phyloP scores from a whole-genome alignment of 2,329 filamentous ascomycete genomes.

The Nectriaceae sp. region DNA sequence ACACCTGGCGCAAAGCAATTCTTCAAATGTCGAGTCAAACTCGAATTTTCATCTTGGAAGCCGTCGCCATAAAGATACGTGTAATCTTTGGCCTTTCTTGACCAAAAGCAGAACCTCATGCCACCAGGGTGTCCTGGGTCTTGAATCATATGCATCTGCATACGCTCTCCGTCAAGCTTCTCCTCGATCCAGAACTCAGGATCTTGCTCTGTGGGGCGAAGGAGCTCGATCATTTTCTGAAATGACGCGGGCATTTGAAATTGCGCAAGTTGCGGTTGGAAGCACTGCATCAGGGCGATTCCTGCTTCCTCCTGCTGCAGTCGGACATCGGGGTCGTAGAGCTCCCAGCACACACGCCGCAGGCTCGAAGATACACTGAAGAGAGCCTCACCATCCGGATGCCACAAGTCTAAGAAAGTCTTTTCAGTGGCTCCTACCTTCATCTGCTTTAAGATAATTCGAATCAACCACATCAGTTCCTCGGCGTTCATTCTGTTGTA shows the following conservation, averaged over 20 bases:
- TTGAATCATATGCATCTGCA: slow-evolving; percentile 90
- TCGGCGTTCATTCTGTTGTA: slow-evolving; percentile 91
- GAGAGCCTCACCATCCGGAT: slow-evolving; percentile 72
- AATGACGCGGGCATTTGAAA: slow-evolving; percentile 82
- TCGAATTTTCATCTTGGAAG: slow-evolving; percentile 71
- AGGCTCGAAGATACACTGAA: slow-evolving; percentile 93
- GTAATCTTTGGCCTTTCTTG: slow-evolving; percentile 93
- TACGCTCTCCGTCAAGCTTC: slow-evolving; percentile 94
- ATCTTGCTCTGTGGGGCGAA: slow-evolving; percentile 68
- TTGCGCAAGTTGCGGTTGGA: slow-evolving; percentile 92
- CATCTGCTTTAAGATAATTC: slow-evolving; percentile 84
- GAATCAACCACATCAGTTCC: slow-evolving; percentile 91
- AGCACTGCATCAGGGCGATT: slow-evolving; percentile 87
- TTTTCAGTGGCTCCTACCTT: slow-evolving; percentile 79
- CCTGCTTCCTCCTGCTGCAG: slow-evolving; percentile 75
- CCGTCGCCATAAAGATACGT: slow-evolving; percentile 87
- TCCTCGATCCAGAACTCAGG: slow-evolving; percentile 94
- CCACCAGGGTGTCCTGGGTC: slow-evolving; percentile 70
- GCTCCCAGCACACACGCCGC: slow-evolving; percentile 90
- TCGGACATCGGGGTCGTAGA: slow-evolving; percentile 71
- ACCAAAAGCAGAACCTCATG: slow-evolving; percentile 84
- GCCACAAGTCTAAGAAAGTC: slow-evolving; percentile 83
- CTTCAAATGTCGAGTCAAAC: slow-evolving; percentile 78
- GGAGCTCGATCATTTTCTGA: slow-evolving; percentile 72
- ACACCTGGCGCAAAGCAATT: slow-evolving; percentile 78